These are phyloP conservation scores for Monilinia polystroma DNA, from an alignment of 2,329 filamentous ascomycete genomes.

Conservation along the genomic window DNA sequence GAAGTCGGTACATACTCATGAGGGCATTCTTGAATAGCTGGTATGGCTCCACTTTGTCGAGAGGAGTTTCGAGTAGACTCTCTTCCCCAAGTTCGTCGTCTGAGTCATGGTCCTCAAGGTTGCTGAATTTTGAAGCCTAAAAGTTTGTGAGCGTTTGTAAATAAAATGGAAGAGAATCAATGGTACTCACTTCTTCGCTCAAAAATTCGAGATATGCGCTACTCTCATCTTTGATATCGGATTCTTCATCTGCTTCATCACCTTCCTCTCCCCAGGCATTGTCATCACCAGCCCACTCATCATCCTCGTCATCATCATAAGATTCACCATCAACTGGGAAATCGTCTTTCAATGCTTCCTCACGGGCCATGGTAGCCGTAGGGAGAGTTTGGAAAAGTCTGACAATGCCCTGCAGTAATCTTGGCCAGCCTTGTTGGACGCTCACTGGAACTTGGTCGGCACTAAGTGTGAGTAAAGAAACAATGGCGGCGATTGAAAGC, in stretches of 20 bases:
- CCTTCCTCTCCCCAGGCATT: constrained; percentile 75
- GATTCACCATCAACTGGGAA: constrained; percentile 64
- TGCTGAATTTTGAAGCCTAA: constrained; percentile 79
- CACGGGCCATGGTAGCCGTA: constrained; percentile 82
- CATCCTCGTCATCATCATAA: constrained; percentile 71
- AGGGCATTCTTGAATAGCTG: constrained; percentile 80
- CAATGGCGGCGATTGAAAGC: constrained; percentile 91
- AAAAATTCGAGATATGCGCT: constrained; percentile 94
- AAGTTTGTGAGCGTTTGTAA: constrained; percentile 22
- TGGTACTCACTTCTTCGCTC: constrained; percentile 71
- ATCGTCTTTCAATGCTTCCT: constrained; percentile 88
- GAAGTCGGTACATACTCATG: constrained; percentile 60
- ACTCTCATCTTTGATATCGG: constrained; percentile 82
- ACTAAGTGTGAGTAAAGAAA: constrained; percentile 75
- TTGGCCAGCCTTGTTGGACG: constrained; percentile 92
- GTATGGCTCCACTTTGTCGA: constrained; percentile 96
- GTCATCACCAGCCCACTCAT: constrained; percentile 72
- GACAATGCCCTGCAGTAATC: constrained; percentile 79
- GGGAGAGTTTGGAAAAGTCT: constrained; percentile 90
- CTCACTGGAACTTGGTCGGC: constrained; percentile 84
- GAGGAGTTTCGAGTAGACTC: constrained; percentile 86
- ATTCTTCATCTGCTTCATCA: constrained; percentile 54
- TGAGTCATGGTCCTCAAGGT: constrained; percentile 65
- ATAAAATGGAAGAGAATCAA: neutral
- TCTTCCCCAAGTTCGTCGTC: constrained; percentile 92